These are phyloP conservation scores for Heliamphora pulchella DNA, from an alignment of 179 eudicot genomes.

Conservation along the genomic window DNA sequence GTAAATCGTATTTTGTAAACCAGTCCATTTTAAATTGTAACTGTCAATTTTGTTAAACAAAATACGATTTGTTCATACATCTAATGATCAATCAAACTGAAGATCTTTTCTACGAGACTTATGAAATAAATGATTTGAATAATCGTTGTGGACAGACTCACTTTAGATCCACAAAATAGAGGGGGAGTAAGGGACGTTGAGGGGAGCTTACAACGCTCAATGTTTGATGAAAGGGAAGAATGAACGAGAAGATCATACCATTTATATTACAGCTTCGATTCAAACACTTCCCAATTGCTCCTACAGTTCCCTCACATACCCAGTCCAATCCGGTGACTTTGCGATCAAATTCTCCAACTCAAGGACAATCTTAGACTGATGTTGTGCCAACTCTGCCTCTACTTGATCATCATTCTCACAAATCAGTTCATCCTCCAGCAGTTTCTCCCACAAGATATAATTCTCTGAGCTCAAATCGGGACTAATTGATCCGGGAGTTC, in stretches of 20 bases:
- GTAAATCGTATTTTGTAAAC: no score
- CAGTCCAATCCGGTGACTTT: conserved; percentile 24
- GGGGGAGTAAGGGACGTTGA: no score
- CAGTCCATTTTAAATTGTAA: no score
- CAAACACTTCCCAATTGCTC: conserved; percentile 28
- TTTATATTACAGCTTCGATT: not conserved
- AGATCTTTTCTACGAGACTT: no score
- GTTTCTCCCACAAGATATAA: conserved; percentile 55
- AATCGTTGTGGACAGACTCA: no score
- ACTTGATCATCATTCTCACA: conserved; percentile 26
- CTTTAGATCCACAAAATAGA: no score
- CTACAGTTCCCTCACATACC: conserved; percentile 20
- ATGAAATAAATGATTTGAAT: no score
- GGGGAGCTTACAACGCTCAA: not conserved
- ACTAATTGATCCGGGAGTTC: conserved; percentile 22
- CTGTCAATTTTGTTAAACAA: no score
- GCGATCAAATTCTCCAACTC: conserved; percentile 54
- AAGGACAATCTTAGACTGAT: conserved; percentile 27
- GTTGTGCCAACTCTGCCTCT: conserved; percentile 15
- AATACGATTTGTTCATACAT: no score
- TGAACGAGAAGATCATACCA: conserved; percentile 7
- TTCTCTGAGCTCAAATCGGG: conserved; percentile 33
- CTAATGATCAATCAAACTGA: no score
- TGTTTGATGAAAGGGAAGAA: not conserved
- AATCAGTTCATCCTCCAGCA: conserved; percentile 54